phyloP scores from a whole-genome alignment of 2,329 filamentous ascomycete species.

The Chrysoporthe puriensis region DNA sequence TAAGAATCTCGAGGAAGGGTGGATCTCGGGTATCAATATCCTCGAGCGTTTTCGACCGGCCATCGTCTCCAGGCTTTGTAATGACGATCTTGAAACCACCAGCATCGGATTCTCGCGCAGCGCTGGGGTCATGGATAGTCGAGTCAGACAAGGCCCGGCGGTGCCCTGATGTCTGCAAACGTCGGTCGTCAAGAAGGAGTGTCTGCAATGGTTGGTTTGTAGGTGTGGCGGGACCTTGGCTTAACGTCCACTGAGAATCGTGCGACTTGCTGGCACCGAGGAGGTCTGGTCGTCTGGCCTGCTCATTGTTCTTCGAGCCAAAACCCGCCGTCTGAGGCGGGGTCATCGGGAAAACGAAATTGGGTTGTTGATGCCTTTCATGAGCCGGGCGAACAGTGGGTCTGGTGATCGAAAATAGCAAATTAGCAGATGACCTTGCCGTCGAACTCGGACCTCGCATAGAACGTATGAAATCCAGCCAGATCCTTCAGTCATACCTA shows the following conservation, averaged over 20 bases:
- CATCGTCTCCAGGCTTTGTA: slow-evolving; percentile 66
- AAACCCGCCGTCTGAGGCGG: slow-evolving; percentile 63
- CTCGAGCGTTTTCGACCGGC: slow-evolving; percentile 66
- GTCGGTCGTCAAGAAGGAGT: slow-evolving; percentile 39
- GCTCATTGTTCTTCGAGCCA: slow-evolving; percentile 46
- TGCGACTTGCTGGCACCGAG: slow-evolving; percentile 35
- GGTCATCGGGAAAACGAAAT: slow-evolving; percentile 63
- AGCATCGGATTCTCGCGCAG: slow-evolving; percentile 57
- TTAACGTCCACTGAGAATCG: slow-evolving; percentile 49
- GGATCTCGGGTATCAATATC: slow-evolving; percentile 49
- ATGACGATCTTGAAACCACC: slow-evolving; percentile 82
- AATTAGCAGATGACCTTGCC: not conserved
- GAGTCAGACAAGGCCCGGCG: slow-evolving; percentile 77
- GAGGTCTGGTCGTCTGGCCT: slow-evolving; percentile 34
- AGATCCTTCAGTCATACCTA: slow-evolving; percentile 45
- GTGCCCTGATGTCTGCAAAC: slow-evolving; percentile 45
- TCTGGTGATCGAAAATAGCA: slow-evolving; percentile 41
- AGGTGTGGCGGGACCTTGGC: slow-evolving; percentile 43
- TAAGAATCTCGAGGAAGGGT: slow-evolving; percentile 71
- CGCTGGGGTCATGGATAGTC: slow-evolving; percentile 67
- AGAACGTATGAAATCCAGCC: not conserved
- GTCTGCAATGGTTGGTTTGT: slow-evolving; percentile 38
- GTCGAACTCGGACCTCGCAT: too few species aligned
- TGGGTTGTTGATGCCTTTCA: slow-evolving; percentile 64
- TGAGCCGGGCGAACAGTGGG: slow-evolving; percentile 65